Evolutionary conservation across 78 protist genomes (phyloP), one percentile per base, ranked within the genome.

Genomic region (Dictyostelium citrinum): DNA sequence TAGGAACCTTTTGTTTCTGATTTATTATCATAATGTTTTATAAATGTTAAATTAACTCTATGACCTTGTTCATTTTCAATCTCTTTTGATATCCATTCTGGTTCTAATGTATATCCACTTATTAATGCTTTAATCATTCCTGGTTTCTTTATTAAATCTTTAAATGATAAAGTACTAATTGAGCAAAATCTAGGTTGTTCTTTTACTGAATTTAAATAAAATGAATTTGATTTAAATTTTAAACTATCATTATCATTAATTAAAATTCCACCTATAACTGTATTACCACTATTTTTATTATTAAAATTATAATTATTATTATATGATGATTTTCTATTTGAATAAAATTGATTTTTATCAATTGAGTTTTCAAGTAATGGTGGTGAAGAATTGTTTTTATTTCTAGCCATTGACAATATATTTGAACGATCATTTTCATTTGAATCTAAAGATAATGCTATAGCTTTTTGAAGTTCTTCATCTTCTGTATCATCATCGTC

Each of bases 201-300:
- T 0, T 24, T 60, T 12, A 64, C 5, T 76, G 61, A 45, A 77
- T 85, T 85, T 10, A 85, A 24, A 85, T 85, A 85, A 61, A 85
- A 85, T 39, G 60, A 20, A 31, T 76, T 37, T 2, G 67, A 16
- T 29, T 16, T 35, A 35, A 71, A 71, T 71, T 71, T 35, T 14
- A 7, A 27, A 29, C 4, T 12, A 0, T n/a, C 75, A 24, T 61
- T 24, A 24, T 64, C 9, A 67, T 29, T 9, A 27, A 29, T 67
- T 67, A 12, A 12, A 12, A 12, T 6, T 12, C 31, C 37, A 27
- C 37, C 37, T 3, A 29, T 11, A 67, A 29, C 5, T 27, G 51
- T 11, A 33, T 10, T 17, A 17, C 45, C 39, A 35, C 4, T 27
- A 3, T 72, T 1, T 2, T 27, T 72, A 14, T 17, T 67, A 29